Conservation (phyloP, 2,329 filamentous ascomycete genomes). For the Didymella keratinophila region DNA sequence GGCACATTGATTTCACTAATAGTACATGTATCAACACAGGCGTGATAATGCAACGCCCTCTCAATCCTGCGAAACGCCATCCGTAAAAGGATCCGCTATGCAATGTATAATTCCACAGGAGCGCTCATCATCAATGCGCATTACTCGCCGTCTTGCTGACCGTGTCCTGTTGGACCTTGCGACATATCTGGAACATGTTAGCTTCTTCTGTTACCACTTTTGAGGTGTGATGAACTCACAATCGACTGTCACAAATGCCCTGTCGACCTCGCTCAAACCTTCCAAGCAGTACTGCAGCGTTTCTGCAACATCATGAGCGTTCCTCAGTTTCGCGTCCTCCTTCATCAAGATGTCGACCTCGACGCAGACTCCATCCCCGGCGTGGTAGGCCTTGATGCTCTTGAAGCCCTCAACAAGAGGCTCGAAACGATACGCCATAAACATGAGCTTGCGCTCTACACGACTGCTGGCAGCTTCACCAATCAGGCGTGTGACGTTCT, state of each 20-base stretch:
- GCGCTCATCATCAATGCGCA: background rate
- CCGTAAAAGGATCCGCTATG: slow-evolving; percentile 2
- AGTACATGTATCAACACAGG: background rate
- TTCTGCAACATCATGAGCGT: slow-evolving; percentile 67
- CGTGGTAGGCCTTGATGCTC: slow-evolving; percentile 65
- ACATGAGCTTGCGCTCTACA: slow-evolving; percentile 65
- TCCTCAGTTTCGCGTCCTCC: slow-evolving; percentile 60
- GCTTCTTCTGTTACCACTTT: background rate
- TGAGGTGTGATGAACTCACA: slow-evolving; percentile 46
- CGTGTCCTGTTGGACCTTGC: slow-evolving; percentile 38
- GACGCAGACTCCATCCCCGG: slow-evolving; percentile 69
- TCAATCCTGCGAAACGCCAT: background rate
- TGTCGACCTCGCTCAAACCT: slow-evolving; percentile 61
- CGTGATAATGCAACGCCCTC: background rate
- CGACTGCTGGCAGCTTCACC: slow-evolving; percentile 64
- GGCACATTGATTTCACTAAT: background rate
- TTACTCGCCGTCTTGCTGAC: slow-evolving; percentile 20
- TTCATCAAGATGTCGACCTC: slow-evolving; percentile 68
- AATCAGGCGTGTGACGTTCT: slow-evolving; percentile 66
- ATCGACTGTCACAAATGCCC: slow-evolving; percentile 62
- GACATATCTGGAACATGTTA: slow-evolving; percentile 31
- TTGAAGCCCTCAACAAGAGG: slow-evolving; percentile 64
- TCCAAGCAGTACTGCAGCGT: slow-evolving; percentile 70
- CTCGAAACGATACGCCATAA: slow-evolving; percentile 65
- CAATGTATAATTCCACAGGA: background rate